Evolutionary conservation across 1,284 basidiomycete species (phyloP).

Genomic region (Ustilago shanxiensis): DNA sequence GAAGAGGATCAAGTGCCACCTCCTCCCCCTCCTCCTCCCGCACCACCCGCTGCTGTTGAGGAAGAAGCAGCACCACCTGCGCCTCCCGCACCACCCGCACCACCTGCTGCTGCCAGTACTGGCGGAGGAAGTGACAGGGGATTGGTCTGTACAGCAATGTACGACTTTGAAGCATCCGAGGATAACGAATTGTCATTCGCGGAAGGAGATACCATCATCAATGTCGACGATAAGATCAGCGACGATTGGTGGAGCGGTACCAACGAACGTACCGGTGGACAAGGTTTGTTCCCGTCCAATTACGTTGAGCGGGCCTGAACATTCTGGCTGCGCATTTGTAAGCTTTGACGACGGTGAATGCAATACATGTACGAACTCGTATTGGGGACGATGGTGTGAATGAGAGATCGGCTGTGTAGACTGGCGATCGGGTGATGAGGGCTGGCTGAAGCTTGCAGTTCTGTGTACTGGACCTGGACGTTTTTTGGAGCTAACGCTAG

Average conservation of each 20-base stretch:
- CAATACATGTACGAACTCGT: neutral
- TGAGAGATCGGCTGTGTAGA: neutral
- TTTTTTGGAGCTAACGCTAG: neutral
- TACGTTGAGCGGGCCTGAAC: slow-evolving; percentile 52
- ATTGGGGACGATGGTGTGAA: neutral
- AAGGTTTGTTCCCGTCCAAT: slow-evolving; percentile 73
- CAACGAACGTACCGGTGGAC: slow-evolving; percentile 70
- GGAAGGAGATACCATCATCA: slow-evolving; percentile 65
- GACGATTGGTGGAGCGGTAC: slow-evolving; percentile 70
- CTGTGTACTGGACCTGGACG: neutral
- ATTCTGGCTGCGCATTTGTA: neutral
- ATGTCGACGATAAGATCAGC: slow-evolving; percentile 66
- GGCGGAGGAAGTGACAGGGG: slow-evolving; percentile 8
- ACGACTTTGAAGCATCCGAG: slow-evolving; percentile 69
- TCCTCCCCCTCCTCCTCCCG: slow-evolving; percentile 64
- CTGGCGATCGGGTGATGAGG: neutral
- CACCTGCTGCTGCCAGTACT: slow-evolving; percentile 16
- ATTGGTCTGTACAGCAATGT: slow-evolving; percentile 61
- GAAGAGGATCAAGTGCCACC: slow-evolving; percentile 72
- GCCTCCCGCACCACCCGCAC: slow-evolving; percentile 14
- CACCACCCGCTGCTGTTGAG: slow-evolving; percentile 20
- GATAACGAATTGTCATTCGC: slow-evolving; percentile 66
- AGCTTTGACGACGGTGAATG: neutral
- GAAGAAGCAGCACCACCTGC: slow-evolving; percentile 28
- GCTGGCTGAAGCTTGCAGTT: no score